Evolutionary conservation across 257 asterid genomes (phyloP).

Genomic region (Penstemon barbatus): DNA sequence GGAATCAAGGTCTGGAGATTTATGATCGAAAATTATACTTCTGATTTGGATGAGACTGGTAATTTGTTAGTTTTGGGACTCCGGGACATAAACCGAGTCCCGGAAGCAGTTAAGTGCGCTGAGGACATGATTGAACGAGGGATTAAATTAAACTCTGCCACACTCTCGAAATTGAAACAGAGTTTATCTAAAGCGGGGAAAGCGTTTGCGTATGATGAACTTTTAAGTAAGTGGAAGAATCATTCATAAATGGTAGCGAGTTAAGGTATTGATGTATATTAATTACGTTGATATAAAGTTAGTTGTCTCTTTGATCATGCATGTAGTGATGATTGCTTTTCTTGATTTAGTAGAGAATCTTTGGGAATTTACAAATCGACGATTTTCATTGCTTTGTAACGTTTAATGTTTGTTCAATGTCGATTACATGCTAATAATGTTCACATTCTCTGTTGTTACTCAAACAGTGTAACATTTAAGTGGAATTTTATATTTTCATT

Average conservation of each 20-base stretch:
- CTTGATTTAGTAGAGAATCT: not conserved
- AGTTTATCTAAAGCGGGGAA: slow-evolving; percentile 53
- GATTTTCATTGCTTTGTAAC: not conserved
- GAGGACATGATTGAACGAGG: slow-evolving; percentile 69
- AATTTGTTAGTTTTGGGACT: slow-evolving; percentile 61
- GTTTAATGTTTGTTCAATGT: not conserved
- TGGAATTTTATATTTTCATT: not conserved
- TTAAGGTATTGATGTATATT: slow-evolving; percentile 12
- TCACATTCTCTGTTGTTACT: not conserved
- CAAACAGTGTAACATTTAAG: not conserved
- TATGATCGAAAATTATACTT: slow-evolving; percentile 55
- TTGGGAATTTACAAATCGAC: not conserved
- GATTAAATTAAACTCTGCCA: slow-evolving; percentile 55
- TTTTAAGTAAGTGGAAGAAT: slow-evolving; percentile 62
- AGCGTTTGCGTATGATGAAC: slow-evolving; percentile 50
- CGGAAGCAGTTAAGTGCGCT: slow-evolving; percentile 70
- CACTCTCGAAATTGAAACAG: slow-evolving; percentile 67
- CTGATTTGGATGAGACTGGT: slow-evolving; percentile 72
- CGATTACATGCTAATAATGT: not conserved
- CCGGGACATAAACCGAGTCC: slow-evolving; percentile 48
- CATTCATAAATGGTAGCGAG: slow-evolving; percentile 21
- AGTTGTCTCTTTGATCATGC: slow-evolving; percentile 7
- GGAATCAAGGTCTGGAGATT: slow-evolving; percentile 62
- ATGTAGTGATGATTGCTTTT: not conserved
- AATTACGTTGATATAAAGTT: not conserved